Base-by-base conservation (phyloP, 441 rosid genomes). In the Gossypium aridum region DNA sequence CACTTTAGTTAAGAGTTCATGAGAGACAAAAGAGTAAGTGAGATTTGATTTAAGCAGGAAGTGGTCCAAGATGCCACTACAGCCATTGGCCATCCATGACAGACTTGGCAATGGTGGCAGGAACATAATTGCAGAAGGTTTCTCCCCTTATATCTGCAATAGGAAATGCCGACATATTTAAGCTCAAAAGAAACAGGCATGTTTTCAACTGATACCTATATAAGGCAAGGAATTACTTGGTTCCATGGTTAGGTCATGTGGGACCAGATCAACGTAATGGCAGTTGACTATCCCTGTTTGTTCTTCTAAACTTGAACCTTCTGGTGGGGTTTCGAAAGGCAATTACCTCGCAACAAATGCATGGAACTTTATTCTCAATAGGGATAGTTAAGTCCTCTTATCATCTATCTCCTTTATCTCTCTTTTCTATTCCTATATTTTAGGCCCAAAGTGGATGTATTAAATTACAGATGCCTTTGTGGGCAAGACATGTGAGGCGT, bases 31-130 rank as follows among this genome's bases (percentile, higher is more conserved):
- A 45, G 60, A 22, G 63, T 16, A 43, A 73, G 49, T 2, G 6
- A 61, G 60, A 61, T 55, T 43, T 26, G 7, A 14, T 71, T 60
- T 45, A 71, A 43, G 60, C 2, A 69, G 45, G n/a, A 57, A 57
- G 75, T 59, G 55, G 37, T 39, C 8, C 26, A 16, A 54, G 64
- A 26, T 20, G 31, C 25, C 65, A 71, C 28, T 69, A 51, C 56
- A 34, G 34, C 64, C 64, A 59, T 59, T 59, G 34, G 59, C 54
- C 55, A 34, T 71, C 31, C 14, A 5, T 17, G 63, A 57, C 10
- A 37, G 51, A 17, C 54, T 37, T 19, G 74, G 64, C 53, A 57
- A 60, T 72, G 54, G 67, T 23, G 39, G 43, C 43, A 39, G 75
- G 22, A 73, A 47, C 47, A 39, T 64, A 20, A 5, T 28, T 59